These are phyloP conservation scores for Rubus parviflorus DNA, from an alignment of 306 rosid species.

Conservation along the genomic window DNA sequence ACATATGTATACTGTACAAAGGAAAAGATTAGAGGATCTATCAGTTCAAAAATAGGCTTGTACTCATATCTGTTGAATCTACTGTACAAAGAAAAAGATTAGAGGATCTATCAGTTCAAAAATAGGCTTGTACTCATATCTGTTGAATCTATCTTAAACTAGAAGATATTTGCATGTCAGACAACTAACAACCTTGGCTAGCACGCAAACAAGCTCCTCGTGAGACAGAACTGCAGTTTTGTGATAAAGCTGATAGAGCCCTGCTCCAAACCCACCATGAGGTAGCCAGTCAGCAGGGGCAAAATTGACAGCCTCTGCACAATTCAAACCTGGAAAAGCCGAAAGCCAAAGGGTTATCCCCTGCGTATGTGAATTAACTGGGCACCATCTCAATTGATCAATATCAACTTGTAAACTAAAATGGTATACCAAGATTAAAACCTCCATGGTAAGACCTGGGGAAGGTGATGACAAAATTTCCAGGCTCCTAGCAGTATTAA, in stretches of 20 bases:
- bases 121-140: neutral
- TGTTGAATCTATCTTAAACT: neutral
- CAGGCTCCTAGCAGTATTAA: conserved; percentile 75
- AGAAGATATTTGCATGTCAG: conserved; percentile 3
- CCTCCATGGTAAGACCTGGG: conserved; percentile 98
- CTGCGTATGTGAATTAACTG: conserved; percentile 15
- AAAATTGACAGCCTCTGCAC: conserved; percentile 99
- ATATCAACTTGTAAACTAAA: conserved; percentile 23
- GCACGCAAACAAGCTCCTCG: conserved; percentile 90
- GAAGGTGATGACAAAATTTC: conserved; percentile 95
- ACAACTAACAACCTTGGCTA: conserved; percentile 68
- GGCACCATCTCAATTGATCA: conserved; percentile 22
- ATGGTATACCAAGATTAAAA: conserved; percentile 81
- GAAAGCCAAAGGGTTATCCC: conserved; percentile 17
- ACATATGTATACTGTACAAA: neutral
- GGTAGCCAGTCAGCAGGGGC: conserved; percentile 99
- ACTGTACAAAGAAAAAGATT: neutral
- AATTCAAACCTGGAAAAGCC: conserved; percentile 75
- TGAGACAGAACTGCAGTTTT: conserved; percentile 92
- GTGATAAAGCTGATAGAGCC: conserved; percentile 77
- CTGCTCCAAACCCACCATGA: conserved; percentile 91
- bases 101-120: neutral
- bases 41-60: neutral
- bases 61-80: neutral
- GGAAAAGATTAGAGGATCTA: neutral